phyloP scores from a whole-genome alignment of 1,139 yeast genomes.

The Saccharomycopsis hybrid region DNA sequence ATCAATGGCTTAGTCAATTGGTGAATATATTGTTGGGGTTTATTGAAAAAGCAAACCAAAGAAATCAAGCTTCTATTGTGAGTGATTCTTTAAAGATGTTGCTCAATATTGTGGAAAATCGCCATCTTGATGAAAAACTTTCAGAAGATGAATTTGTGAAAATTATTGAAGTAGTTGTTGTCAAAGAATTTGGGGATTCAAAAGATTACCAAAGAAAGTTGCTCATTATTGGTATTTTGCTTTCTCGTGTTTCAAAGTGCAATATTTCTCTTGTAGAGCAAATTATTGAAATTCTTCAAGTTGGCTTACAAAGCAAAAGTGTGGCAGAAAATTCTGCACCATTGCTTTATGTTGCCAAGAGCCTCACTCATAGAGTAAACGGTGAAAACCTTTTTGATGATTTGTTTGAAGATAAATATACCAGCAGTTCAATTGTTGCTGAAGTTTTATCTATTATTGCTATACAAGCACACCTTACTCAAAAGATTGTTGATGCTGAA shows the following conservation, averaged over 20 bases:
- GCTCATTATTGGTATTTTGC: conserved; percentile 8
- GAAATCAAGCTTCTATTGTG: not conserved
- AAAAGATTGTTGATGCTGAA: conserved; percentile 11
- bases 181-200: not conserved
- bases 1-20: conserved; percentile 4
- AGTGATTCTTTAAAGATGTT: conserved; percentile 3
- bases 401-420: conserved; percentile 1
- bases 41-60: conserved; percentile 1
- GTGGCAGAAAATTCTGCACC: conserved; percentile 9
- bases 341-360: conserved; percentile 5
- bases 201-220: conserved; percentile 10
- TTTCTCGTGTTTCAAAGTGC: conserved; percentile 3
- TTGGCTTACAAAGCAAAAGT: not conserved
- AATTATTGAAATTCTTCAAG: conserved; percentile 9
- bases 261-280: conserved; percentile 20
- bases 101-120: not conserved
- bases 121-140: not conserved
- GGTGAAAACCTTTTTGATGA: conserved; percentile 15
- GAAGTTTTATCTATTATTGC: conserved; percentile 15
- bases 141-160: not conserved
- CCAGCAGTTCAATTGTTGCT: conserved; percentile 2
- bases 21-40: conserved; percentile 8
- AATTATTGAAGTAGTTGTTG: conserved; percentile 11
- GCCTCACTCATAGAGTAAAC: conserved; percentile 15
- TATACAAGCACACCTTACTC: conserved; percentile 8